phyloP scores from a whole-genome alignment of 805 yeast species.

The Candida germanica region DNA sequence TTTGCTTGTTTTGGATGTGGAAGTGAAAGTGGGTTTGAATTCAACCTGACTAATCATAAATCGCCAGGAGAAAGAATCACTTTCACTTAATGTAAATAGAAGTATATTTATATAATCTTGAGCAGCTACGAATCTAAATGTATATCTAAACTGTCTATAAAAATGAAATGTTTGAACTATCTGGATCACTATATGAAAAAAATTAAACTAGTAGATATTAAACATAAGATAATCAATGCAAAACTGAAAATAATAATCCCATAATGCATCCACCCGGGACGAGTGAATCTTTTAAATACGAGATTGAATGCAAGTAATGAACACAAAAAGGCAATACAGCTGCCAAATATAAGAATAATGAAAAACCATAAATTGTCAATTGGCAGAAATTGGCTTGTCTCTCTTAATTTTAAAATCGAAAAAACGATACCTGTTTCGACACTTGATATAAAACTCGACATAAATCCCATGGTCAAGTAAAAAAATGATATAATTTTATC shows the following conservation, averaged over 20 bases:
- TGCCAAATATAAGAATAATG: slow-evolving; percentile 28
- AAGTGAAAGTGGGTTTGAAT: slow-evolving; percentile 27
- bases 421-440: slow-evolving; percentile 39
- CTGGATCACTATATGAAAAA: slow-evolving; percentile 3
- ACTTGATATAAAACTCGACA: slow-evolving; percentile 36
- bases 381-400: slow-evolving; percentile 20
- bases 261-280: slow-evolving; percentile 22
- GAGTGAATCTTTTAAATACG: slow-evolving; percentile 27
- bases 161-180: too few relatives aligned
- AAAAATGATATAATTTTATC: slow-evolving; percentile 35
- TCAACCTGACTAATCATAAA: slow-evolving; percentile 23
- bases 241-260: slow-evolving; percentile 10
- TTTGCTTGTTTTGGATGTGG: slow-evolving; percentile 29
- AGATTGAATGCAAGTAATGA: slow-evolving; percentile 35
- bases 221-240: slow-evolving; percentile 8
- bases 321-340: slow-evolving; percentile 29
- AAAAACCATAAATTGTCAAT: slow-evolving; percentile 33
- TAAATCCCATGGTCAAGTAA: slow-evolving; percentile 28
- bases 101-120: not conserved
- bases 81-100: not conserved
- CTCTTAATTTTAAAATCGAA: slow-evolving; percentile 22
- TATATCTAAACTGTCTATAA: too few relatives aligned
- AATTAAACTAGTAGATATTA: slow-evolving; percentile 3
- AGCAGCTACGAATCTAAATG: too few relatives aligned
- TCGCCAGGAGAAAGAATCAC: slow-evolving; percentile 28